Conservation (phyloP, 345 rosid species). For the Sapria himalayana region DNA sequence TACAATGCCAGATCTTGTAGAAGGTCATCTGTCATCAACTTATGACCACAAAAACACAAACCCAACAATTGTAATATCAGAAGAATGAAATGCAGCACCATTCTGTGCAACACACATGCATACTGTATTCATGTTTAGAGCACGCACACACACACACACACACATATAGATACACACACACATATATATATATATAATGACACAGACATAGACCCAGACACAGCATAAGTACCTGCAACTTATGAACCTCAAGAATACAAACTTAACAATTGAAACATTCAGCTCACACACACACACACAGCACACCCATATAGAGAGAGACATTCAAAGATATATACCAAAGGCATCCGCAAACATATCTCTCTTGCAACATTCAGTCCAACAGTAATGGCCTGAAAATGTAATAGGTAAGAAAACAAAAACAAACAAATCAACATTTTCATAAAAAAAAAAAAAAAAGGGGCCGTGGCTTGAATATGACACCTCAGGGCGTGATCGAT, state of each 20-base stretch:
- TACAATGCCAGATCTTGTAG: constrained; percentile 83
- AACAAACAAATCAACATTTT: neutral
- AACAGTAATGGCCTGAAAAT: constrained; percentile 76
- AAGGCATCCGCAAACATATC: constrained; percentile 78
- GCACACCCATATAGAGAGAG: constrained; percentile 1
- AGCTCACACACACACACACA: too few relatives aligned
- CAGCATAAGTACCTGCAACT: too few relatives aligned
- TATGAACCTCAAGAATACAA: too few relatives aligned
- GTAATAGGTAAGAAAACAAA: constrained; percentile 6
- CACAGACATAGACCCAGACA: too few relatives aligned
- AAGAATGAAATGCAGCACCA: too few relatives aligned
- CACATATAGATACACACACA: too few relatives aligned
- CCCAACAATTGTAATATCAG: neutral
- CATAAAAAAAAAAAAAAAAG: neutral
- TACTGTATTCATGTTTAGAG: too few relatives aligned
- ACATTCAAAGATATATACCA: constrained; percentile 25
- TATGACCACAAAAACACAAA: constrained; percentile 8
- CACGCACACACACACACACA: too few relatives aligned
- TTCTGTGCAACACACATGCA: too few relatives aligned
- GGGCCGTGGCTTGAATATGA: constrained; percentile 3
- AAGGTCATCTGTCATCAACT: constrained; percentile 94
- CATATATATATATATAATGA: too few relatives aligned
- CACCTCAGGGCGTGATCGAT: constrained; percentile 85
- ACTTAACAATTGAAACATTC: too few relatives aligned
- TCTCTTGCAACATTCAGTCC: constrained; percentile 80